Evolutionary conservation across 1,284 basidiomycete genomes (phyloP).

Genomic region (Pterulicium gracile): DNA sequence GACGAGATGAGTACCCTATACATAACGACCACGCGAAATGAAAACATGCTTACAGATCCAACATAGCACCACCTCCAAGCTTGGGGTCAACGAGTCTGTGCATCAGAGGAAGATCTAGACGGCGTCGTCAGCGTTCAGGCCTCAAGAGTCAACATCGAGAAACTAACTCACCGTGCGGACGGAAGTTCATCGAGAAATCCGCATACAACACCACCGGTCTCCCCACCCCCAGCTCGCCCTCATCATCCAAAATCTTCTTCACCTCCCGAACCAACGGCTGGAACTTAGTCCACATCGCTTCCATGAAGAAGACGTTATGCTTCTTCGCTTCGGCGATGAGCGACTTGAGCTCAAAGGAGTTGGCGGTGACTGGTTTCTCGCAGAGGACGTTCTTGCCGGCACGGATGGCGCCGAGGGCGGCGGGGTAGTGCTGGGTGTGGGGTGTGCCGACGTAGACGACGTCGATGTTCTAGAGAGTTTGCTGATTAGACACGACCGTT

Average conservation of each 20-base stretch:
- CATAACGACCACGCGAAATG: neutral
- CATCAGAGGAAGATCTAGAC: conserved; percentile 47
- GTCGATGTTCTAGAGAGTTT: conserved; percentile 51
- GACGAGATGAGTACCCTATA: conserved; percentile 3
- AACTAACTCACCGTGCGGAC: conserved; percentile 50
- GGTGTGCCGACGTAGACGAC: conserved; percentile 84
- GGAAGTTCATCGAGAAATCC: conserved; percentile 66
- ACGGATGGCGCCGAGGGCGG: conserved; percentile 66
- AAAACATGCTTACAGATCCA: conserved; percentile 61
- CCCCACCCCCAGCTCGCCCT: conserved; percentile 46
- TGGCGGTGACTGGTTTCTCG: conserved; percentile 72
- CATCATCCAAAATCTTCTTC: conserved; percentile 44
- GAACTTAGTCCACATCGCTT: conserved; percentile 78
- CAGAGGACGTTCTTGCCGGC: conserved; percentile 82
- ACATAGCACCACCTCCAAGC: conserved; percentile 76
- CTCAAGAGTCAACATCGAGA: neutral
- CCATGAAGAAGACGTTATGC: conserved; percentile 80
- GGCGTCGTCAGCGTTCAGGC: neutral
- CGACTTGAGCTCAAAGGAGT: conserved; percentile 52
- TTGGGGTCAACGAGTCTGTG: conserved; percentile 75
- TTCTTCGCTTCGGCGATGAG: conserved; percentile 67
- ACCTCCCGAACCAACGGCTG: conserved; percentile 60
- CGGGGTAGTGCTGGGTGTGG: conserved; percentile 76
- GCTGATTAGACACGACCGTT: too few relatives aligned
- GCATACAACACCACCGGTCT: conserved; percentile 55